Evolutionary conservation across 2,329 filamentous ascomycete genomes (phyloP).

Genomic region (Trichoderma sp.): DNA sequence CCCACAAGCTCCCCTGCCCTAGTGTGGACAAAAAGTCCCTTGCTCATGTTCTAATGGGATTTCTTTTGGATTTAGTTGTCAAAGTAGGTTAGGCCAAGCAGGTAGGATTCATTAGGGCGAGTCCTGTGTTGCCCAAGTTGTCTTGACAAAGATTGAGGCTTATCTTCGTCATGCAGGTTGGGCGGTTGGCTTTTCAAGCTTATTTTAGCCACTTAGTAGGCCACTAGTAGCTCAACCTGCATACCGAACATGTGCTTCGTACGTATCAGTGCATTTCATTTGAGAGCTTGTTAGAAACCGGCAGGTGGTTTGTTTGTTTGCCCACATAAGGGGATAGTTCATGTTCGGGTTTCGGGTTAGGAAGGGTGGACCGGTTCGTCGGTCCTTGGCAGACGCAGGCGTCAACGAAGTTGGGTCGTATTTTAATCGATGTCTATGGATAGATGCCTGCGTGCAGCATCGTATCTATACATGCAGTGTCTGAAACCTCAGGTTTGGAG

Average conservation of each 20-base stretch:
- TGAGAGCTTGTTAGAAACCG: background rate
- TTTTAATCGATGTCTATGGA: background rate
- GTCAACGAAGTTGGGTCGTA: background rate
- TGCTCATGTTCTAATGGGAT: rapidly evolving
- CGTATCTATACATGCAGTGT: background rate
- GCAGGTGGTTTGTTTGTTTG: background rate
- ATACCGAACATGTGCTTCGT: background rate
- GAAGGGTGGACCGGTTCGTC: background rate
- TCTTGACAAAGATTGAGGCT: background rate
- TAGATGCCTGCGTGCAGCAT: background rate
- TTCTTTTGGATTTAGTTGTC: background rate
- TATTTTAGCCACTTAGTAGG: background rate
- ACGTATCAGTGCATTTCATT: background rate
- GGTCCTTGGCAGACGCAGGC: background rate
- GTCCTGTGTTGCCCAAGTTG: background rate
- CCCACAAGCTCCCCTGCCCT: background rate
- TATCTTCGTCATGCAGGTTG: background rate
- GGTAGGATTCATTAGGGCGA: background rate
- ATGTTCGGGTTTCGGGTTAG: background rate
- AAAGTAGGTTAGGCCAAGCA: background rate
- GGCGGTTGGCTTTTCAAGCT: background rate
- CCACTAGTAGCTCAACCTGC: background rate
- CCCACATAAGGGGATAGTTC: background rate
- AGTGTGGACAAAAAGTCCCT: background rate
- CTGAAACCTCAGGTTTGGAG: background rate